Base-by-base conservation (phyloP, 2,329 filamentous ascomycete species). In the Ilyonectria destructans region DNA sequence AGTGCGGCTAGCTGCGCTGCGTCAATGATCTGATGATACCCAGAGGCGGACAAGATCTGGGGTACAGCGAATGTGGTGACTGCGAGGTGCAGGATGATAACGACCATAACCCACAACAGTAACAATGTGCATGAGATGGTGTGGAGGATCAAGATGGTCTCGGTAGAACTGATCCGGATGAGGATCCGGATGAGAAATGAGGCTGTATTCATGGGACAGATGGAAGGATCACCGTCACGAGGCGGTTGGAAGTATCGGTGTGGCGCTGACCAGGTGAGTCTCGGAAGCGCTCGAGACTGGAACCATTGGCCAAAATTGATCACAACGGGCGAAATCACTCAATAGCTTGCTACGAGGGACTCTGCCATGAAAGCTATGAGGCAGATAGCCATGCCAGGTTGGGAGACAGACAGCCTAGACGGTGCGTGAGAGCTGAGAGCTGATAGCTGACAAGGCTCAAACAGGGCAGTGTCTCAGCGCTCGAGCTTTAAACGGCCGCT, bases 131-230 rank as follows among this genome's bases (percentile, higher is more conserved):
- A 35, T 29, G 52, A 23, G 23, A 23, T 19, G 5, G 59, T 56
- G 52, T n/a, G 33, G 51, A 51, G 52, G 45, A 43, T 40, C 43
- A 17, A 43, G 52, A 43, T 56, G 54, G 33, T 33, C 33, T 62
- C 52, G 60, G 52, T 43, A 45, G 49, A 48, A n/a, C 31, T 35
- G 51, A 40, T 57, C 52, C 48, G 51, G 52, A 52, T 51, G 57
- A 33, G 37, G 51, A 40, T 57, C 52, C 48, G 51, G 52, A 52
- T 51, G 57, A 33, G 37, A 31, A 45, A 19, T 13, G 12, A 23
- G 15, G 33, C 21, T 43, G 43, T 17, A 19, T 37, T 10, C 9
- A 29, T 33, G 33, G 48, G 10, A 7, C 48, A 48, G 29, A 15
- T 37, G 12, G 17, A 37, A 12, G 31, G 37, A 58, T 52, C 31